A percentile compares a stretch with the other conserved stretches of the same genome.
Evolutionary conservation across 192 early-diverging fungal species (phyloP).

Genomic region (Podila clonocystis): DNA sequence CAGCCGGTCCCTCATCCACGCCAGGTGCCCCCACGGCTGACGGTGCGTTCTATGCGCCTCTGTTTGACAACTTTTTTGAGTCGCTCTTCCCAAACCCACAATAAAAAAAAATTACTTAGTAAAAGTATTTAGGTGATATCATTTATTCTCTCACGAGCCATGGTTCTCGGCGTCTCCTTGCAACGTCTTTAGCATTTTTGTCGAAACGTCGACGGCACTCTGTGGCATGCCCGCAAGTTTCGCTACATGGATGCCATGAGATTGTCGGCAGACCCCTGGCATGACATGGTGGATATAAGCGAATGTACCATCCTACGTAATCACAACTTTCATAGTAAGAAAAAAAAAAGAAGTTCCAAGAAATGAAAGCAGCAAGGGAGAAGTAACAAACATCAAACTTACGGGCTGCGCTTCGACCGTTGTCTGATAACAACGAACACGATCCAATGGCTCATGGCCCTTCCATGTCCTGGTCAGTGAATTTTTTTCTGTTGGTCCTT

Average conservation of each 20-base stretch:
- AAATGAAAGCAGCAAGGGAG: not conserved
- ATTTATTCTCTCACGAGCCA: too few relatives aligned
- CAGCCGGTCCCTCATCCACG: too few relatives aligned
- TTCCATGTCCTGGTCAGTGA: constrained; percentile 3
- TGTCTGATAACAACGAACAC: constrained; percentile 43
- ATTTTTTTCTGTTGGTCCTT: not conserved
- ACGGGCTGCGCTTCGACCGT: constrained; percentile 50
- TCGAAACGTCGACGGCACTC: constrained; percentile 47
- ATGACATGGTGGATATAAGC: constrained; percentile 72
- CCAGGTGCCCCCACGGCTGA: too few relatives aligned
- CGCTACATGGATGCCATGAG: constrained; percentile 81
- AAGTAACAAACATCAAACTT: not conserved
- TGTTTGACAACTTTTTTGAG: too few relatives aligned
- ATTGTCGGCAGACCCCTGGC: constrained; percentile 71
- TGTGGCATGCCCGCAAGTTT: constrained; percentile 72
- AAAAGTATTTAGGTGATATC: too few relatives aligned
- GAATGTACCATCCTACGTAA: constrained; percentile 39
- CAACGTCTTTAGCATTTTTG: constrained; percentile 8
- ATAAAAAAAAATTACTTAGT: too few relatives aligned
- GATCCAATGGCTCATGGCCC: constrained; percentile 13
- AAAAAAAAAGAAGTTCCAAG: not conserved
- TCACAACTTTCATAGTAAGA: not conserved
- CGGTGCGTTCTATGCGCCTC: too few relatives aligned
- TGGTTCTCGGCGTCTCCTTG: not conserved
- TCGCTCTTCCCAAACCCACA: too few relatives aligned